These are phyloP conservation scores for Lecanicillium sp. DNA, from an alignment of 2,329 filamentous ascomycete genomes.

Conservation along the genomic window DNA sequence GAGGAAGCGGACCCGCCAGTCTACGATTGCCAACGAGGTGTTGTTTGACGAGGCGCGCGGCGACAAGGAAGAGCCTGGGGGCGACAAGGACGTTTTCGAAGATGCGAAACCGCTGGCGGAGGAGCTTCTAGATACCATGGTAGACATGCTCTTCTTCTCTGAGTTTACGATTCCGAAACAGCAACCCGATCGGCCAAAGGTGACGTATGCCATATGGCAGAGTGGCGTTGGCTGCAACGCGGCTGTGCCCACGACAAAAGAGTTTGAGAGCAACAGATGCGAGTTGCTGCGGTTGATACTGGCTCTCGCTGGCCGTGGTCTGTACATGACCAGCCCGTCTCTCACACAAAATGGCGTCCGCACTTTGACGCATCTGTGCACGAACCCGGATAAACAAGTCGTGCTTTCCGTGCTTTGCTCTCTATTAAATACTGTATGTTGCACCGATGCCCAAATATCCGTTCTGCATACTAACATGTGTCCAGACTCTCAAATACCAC, in stretches of 20 bases:
- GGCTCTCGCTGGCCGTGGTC: conserved; percentile 80
- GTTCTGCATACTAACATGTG: neutral
- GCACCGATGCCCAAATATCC: neutral
- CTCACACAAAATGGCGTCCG: conserved; percentile 78
- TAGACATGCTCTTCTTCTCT: conserved; percentile 86
- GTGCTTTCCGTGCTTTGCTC: conserved; percentile 89
- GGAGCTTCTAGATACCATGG: conserved; percentile 82
- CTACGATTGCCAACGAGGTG: conserved; percentile 64
- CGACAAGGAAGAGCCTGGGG: conserved; percentile 41
- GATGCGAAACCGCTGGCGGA: conserved; percentile 83
- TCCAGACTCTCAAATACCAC: conserved; percentile 87
- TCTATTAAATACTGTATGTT: conserved; percentile 80
- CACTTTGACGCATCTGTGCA: conserved; percentile 82
- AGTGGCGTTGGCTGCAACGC: conserved; percentile 95
- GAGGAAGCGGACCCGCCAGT: conserved; percentile 63
- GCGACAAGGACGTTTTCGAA: conserved; percentile 61
- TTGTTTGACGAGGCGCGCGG: conserved; percentile 72
- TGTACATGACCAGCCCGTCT: conserved; percentile 79
- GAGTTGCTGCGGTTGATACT: conserved; percentile 84
- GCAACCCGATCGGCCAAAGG: conserved; percentile 66
- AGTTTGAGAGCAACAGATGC: conserved; percentile 86
- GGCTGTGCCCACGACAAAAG: conserved; percentile 78
- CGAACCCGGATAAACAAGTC: conserved; percentile 82
- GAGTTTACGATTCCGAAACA: conserved; percentile 79
- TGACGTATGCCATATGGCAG: conserved; percentile 95